Evolutionary conservation across 371 early-diverging fungal species (phyloP), one percentile per base, ranked within the genome.

Genomic region (Mortierella sp.): DNA sequence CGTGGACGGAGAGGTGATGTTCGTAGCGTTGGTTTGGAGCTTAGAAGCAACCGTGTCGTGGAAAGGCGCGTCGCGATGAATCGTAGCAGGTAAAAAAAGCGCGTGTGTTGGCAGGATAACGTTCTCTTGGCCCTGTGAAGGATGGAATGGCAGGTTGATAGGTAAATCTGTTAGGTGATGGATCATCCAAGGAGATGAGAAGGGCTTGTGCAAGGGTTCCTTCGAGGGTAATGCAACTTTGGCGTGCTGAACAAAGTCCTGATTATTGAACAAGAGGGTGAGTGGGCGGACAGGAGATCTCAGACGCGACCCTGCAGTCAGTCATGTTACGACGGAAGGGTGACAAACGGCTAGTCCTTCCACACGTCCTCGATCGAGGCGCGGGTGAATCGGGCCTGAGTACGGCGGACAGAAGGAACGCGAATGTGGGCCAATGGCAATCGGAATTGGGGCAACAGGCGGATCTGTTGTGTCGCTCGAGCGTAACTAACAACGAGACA

Each of bases 261-360:
- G n/a, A n/a, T n/a, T n/a, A n/a, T n/a, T n/a, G n/a, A n/a, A n/a
- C n/a, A n/a, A n/a, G n/a, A n/a, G n/a, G n/a, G n/a, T n/a, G n/a
- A n/a, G 39, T 0, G 57, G 21, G 28, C 22, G 37, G 21, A 28
- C 21, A 24, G 49, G 31, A 48, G 48, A 54, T 51, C 49, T 55
- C 51, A 60, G 37, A 41, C 19, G 45, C 22, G 16, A 44, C 28
- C 56, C 60, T 60, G 55, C 49, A 41, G 25, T 51, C 44, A 25
- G 47, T 50, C 67, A 67, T 56, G 51, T 34, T 66, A 58, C 21
- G 66, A 9, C 22, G n/a, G 40, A 45, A 29, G 47, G 54, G 47
- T 25, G 21, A 45, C 24, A 31, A 14, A 27, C 51, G 27, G 39
- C 44, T 49, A 41, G 19, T 14, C 21, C 22, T 37, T 54, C 44